These are phyloP conservation scores for Sporisorium scitamineum DNA, from an alignment of 1,284 basidiomycete genomes.

Conservation along the genomic window DNA sequence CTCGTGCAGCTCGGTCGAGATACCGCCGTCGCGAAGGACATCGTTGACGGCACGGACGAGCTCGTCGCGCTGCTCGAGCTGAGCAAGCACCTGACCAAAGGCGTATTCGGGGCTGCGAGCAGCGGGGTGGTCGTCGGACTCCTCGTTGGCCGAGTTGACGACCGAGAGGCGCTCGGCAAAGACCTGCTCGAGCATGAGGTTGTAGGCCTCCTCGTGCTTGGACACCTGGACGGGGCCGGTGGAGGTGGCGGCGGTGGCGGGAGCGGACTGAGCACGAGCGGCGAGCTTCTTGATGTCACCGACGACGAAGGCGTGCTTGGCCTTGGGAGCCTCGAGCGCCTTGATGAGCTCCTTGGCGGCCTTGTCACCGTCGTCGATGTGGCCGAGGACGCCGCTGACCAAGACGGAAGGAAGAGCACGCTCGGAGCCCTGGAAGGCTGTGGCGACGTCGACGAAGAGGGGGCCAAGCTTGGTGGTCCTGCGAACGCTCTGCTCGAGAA, in stretches of 20 bases:
- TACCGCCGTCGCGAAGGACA: slow-evolving; percentile 36
- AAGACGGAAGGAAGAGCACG: slow-evolving; percentile 57
- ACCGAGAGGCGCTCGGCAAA: slow-evolving; percentile 87
- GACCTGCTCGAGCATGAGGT: slow-evolving; percentile 84
- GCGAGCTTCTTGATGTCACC: slow-evolving; percentile 69
- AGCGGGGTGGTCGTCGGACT: slow-evolving; percentile 59
- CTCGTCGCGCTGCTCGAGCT: slow-evolving; percentile 72
- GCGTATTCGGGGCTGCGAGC: slow-evolving; percentile 94
- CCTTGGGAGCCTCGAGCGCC: slow-evolving; percentile 43
- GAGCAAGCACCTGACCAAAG: slow-evolving; percentile 86
- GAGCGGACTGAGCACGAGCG: slow-evolving; percentile 64
- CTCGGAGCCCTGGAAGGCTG: slow-evolving; percentile 77
- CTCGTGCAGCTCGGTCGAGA: slow-evolving; percentile 61
- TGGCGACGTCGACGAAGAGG: slow-evolving; percentile 84
- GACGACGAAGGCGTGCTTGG: slow-evolving; percentile 65
- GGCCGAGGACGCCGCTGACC: slow-evolving; percentile 59
- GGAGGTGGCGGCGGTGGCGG: slow-evolving; percentile 12
- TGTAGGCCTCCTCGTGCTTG: slow-evolving; percentile 91
- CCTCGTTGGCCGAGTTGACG: slow-evolving; percentile 74
- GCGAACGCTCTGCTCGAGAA: slow-evolving; percentile 82
- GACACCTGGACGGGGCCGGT: slow-evolving; percentile 72
- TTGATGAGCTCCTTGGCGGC: slow-evolving; percentile 54
- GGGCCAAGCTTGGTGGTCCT: slow-evolving; percentile 89
- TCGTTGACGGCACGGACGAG: slow-evolving; percentile 60
- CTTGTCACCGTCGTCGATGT: slow-evolving; percentile 50